Base-by-base conservation (phyloP, 192 early-diverging fungal species). In the Coemansia sp. region DNA sequence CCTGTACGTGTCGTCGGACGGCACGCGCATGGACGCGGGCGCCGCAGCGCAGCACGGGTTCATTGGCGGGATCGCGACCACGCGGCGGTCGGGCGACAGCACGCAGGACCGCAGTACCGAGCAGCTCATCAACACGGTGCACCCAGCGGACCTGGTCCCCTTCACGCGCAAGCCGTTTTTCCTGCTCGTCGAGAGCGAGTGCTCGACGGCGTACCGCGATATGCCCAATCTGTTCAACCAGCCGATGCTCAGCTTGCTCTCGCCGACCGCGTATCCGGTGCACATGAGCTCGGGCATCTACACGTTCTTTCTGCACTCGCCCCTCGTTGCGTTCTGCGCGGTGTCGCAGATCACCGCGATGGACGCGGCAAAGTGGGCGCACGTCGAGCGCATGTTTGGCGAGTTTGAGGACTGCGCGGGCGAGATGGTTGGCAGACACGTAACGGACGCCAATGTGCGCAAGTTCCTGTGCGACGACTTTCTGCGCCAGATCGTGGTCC, bases 161-260 rank as follows among this genome's bases (percentile, higher is more conserved):
- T 97, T 94, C 56, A 95, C 95, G 38, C 82, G 97, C 49, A 97
- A 98, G 55, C 92, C 97, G 6, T 77, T 99, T 60, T 98, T 97
- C 60, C 66, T 98, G 19, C 84, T 99, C 52, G 84, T 99, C 16
- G 97, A 99, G 63, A 95, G 94, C 77, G 87, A 84, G 57, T 92
- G 95, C 69, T 92, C 91, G 19, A 64, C 62, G 3, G 91, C 89
- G 5, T 99, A 97, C 79, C 86, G 86, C 83, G 77, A 88, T 51
- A 88, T 96, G 65, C 89, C 92, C 10, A 88, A 86, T 29, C 80
- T 95, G 3, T 98, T 98, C 68, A 84, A 87, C 62, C 90, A 93
- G 60, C 87, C 93, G 7, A 80, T 95, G 49, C 86, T 95, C 58
- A 88, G 87, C 53, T 82, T 99, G 6, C 81, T 96, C 67, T 95